Base-by-base conservation (phyloP, 257 asterid species). In the Rehmannia glutinosa region DNA sequence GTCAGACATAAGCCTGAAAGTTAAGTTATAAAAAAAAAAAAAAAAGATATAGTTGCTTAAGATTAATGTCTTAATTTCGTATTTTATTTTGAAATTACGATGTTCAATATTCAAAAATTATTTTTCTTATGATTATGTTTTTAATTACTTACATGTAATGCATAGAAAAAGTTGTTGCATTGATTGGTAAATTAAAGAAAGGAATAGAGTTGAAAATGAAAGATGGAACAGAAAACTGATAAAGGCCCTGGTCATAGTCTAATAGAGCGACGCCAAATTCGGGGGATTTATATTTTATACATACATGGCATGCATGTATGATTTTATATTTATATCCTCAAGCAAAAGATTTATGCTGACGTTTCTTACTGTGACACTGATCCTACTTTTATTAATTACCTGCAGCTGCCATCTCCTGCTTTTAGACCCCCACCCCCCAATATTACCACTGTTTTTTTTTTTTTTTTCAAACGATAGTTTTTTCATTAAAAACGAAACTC, bases 321-420 rank as follows among this genome's bases (percentile, higher is more conserved):
- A 4, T 39, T 9, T 6, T 12, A 41, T 13, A 41, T 41, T 11
- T 41, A 41, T 41, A 4, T 30, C 41, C 28, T 5, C 64, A 67
- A 67, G 73, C 73, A 67, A 67, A 53, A 67, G 64, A 67, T 67
- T 1, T 67, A 7, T 20, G 71, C 36, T 65, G 62, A 32, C 47
- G 71, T 50, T 11, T 2, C 1, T 38, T 5, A 61, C 33, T 50
- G 46, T 50, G 21, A 10, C 15, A 15, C 45, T 55, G 62, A 55
- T 28, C 13, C 25, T 28, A 41, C 62, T 19, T 33, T 32, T 56
- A 56, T 56, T 56, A 56, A 56, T 56, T 32, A 62, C 38, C 56
- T 62, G 0, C 16, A 46, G 35, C 51, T 19, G 49, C 33, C 32
- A 16, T 35, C 42, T 16, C 38, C 62, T 25, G 36, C 15, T 33